Conservation (phyloP, 306 rosid species). For the Psophocarpus tetragonolobus region DNA sequence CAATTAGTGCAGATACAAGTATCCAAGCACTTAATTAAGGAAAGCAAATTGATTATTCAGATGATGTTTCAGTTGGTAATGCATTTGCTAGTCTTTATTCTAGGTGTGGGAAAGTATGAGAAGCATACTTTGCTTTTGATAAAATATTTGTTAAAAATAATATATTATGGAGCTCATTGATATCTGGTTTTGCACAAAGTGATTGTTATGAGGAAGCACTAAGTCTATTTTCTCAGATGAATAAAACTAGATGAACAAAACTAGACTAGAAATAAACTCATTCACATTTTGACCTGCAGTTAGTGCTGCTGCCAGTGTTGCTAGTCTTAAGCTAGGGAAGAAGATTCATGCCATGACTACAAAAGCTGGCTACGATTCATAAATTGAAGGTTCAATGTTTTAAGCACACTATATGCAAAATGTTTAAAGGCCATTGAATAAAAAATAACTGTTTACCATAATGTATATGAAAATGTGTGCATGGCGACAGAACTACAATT, state of each 20-base stretch:
- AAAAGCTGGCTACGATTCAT: constrained; percentile 70
- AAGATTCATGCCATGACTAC: constrained; percentile 75
- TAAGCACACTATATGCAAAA: constrained; percentile 80
- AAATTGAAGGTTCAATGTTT: constrained; percentile 82
- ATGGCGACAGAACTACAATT: too few relatives aligned
- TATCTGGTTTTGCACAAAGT: constrained; percentile 85
- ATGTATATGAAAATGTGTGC: too few relatives aligned
- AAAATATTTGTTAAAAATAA: constrained; percentile 60
- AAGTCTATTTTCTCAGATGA: constrained; percentile 61
- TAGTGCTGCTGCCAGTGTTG: constrained; percentile 76
- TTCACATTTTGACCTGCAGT: constrained; percentile 82
- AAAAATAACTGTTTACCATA: too few relatives aligned
- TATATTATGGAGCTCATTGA: constrained; percentile 77
- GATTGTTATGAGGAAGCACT: constrained; percentile 79
- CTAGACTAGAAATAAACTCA: constrained; percentile 59
- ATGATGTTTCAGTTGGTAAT: constrained; percentile 73
- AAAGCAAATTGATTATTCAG: constrained; percentile 71
- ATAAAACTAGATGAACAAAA: too few relatives aligned
- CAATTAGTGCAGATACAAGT: constrained; percentile 82
- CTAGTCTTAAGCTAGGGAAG: constrained; percentile 65
- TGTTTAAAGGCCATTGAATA: too few relatives aligned
- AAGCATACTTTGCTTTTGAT: constrained; percentile 68
- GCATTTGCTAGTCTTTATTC: constrained; percentile 87
- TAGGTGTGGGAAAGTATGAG: constrained; percentile 67
- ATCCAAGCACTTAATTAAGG: constrained; percentile 75